Evolutionary conservation across 768 basidiomycete species (phyloP), one percentile per base, ranked within the genome.

Genomic region (Coprinopsis marcescibilis): DNA sequence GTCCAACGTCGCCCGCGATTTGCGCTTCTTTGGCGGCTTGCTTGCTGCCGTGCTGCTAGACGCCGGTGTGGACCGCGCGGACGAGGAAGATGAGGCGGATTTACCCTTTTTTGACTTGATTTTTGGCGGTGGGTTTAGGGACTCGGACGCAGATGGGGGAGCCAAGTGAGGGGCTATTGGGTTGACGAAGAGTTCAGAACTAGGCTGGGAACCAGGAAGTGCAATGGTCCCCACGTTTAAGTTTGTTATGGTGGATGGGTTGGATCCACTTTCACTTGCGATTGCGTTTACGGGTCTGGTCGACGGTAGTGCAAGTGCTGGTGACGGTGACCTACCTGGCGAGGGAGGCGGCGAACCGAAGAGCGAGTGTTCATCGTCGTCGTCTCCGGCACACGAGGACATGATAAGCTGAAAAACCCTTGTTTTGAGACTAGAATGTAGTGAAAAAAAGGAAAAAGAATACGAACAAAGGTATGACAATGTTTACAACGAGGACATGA

Each of bases 201-300:
- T 73, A 66, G 71, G 75, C 72, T 85, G 87, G 86, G 85, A 86
- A 80, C 87, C 88, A 89, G 85, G 85, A 87, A 89, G 88, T 89
- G 88, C 88, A 89, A 89, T 89, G 85, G 87, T 84, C 87, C 86
- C 87, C 87, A 90, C 88, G 78, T 90, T 89, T 85, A 32, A n/a
- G n/a, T 85, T 76, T 81, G 74, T 68, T 66, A 69, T 65, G 65
- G 57, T 57, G 58, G 54, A 48, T 47, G 43, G 45, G 46, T 49
- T 50, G 42, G 45, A 46, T 53, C 59, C 55, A 50, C 51, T 54
- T 49, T 53, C 57, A 49, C 59, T 55, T 29, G 36, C 55, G 10
- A n/a, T 43, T 37, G 35, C 35, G 10, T 11, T 17, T 7, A 7
- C 29, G 10, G 7, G 35, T 6, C 19, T 51, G 63, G 63, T 51